Base-by-base conservation (phyloP, 768 basidiomycete species). In the Rubroboletus satanas region DNA sequence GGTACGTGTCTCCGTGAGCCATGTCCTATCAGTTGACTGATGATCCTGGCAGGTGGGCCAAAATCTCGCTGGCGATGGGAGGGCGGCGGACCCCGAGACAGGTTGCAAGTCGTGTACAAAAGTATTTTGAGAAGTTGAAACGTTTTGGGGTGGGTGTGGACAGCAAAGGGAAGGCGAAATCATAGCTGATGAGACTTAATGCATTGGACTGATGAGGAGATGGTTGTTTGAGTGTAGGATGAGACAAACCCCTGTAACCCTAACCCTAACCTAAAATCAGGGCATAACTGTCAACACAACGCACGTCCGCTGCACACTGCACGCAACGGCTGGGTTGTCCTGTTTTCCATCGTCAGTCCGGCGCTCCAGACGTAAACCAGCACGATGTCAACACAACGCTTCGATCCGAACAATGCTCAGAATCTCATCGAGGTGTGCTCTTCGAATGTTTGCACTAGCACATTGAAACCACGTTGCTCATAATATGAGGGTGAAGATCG, bases 351-450 rank as follows among this genome's bases (percentile, higher is more conserved):
- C 15, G 5, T 26, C 21, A n/a, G 17, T 42, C 33, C n/a, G 36
- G 26, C 54, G 8, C 32, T 29, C 18, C 41, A 43, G 54, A 68
- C 67, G 64, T 64, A 63, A 63, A 59, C 39, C 6, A 52, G 47
- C 52, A 71, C 62, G 54, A 83, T 82, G 77, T 69, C 82, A 17
- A 71, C 73, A 57, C 60, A 67, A 48, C 74, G 75, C 61, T 96
- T 98, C 66, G 92, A 97, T 73, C 84, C 95, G 37, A 82, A 93
- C 63, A 89, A 83, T 56, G 92, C 93, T n/a, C 90, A 94, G 73
- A 98, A 98, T 77, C 79, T 86, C 63, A 75, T 83, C 58, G 93
- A 98, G 83, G 91, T 92, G 67, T 61, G 81, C 68, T 21, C 42
- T 59, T 50, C 17, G 28, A 39, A 41, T 23, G 42, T 32, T 52